Conservation (phyloP, 176 grass and related monocot genomes). For the Oryza glaberrima region DNA sequence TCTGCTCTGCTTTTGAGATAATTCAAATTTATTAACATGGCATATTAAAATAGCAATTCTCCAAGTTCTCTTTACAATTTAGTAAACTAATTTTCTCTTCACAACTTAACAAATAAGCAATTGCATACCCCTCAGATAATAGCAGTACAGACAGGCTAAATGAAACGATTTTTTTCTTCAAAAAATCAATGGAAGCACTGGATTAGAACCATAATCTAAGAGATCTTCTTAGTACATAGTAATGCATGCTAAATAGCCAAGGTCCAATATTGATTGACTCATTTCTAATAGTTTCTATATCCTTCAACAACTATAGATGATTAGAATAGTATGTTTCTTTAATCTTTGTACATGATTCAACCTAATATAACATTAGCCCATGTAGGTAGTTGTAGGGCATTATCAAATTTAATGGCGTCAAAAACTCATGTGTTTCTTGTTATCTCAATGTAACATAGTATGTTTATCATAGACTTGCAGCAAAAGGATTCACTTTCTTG, state of each 20-base stretch:
- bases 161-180: not conserved
- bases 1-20: not conserved
- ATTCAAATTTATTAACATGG: not conserved
- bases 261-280: not conserved
- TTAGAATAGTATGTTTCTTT: not conserved
- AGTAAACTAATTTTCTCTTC: not conserved
- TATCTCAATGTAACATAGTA: constrained; percentile 25
- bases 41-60: not conserved
- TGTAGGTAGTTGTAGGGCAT: not conserved
- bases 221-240: not conserved
- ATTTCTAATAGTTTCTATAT: constrained; percentile 12
- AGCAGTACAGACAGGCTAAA: constrained; percentile 2
- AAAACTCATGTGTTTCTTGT: constrained; percentile 8
- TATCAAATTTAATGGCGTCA: constrained; percentile 28
- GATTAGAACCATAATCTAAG: constrained; percentile 2
- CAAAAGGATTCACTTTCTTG: constrained; percentile 68
- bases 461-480: constrained; percentile 61
- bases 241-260: not conserved
- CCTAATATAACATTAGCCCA: not conserved
- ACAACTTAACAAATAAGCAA: not conserved
- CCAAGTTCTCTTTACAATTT: not conserved
- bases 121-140: not conserved
- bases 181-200: not conserved
- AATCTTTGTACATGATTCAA: not conserved
- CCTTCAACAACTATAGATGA: not conserved